Evolutionary conservation across 169 alveolate genomes (phyloP), one percentile per base, ranked within the genome.

Genomic region (Babesia gibsoni): DNA sequence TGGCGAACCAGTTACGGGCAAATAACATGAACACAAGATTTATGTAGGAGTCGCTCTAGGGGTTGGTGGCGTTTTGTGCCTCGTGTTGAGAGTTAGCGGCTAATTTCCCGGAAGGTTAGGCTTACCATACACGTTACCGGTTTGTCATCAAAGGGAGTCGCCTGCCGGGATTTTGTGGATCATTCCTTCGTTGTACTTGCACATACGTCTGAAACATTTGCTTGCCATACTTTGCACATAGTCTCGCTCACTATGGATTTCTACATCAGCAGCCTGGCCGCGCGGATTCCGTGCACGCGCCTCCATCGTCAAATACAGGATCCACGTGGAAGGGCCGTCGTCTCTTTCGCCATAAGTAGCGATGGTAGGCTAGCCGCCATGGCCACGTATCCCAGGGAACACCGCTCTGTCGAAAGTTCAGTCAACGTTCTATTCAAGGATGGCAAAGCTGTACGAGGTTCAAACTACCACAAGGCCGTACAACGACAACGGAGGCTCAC

Each of bases 211-310:
- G n/a, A n/a, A n/a, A n/a, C n/a, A n/a, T n/a, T n/a, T n/a, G n/a
- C n/a, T n/a, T n/a, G n/a, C n/a, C n/a, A n/a, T n/a, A n/a, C n/a
- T n/a, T n/a, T n/a, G n/a, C n/a, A n/a, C n/a, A n/a, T n/a, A n/a
- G n/a, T n/a, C n/a, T n/a, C n/a, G n/a, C n/a, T 3, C 22, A 56
- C 6, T 22, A 72, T 72, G 83, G 83, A 72, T 61, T 46, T 59
- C 39, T 72, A 59, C 46, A 43, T 58, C 2, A 64, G 61, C 56
- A 49, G 73, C 45, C 41, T 63, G 46, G 66, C 67, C n/a, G 66
- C 77, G 16, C 43, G 68, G 73, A 58, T 63, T 61, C 83, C 83
- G 33, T 72, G 83, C 49, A 72, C 83, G 20, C 52, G 75, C 1
- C 53, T 72, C 4, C 66, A 59, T 22, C 66, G 83, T 12, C 83